Evolutionary conservation across 495 filamentous ascomycete genomes (phyloP).

Genomic region (Zalerion maritima): DNA sequence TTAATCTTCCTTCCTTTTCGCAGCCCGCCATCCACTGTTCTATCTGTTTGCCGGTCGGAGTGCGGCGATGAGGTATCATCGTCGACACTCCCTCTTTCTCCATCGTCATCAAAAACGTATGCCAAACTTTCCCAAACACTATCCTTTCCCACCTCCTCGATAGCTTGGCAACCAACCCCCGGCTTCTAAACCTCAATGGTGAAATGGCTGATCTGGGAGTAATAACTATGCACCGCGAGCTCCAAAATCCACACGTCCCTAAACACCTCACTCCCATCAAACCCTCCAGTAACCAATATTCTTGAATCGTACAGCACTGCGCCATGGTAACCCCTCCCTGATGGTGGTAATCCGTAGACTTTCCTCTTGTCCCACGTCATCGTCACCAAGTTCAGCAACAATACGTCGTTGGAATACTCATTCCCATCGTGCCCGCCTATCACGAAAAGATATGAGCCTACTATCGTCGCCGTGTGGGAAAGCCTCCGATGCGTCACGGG

Average conservation of each 20-base stretch:
- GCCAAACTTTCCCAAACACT: too few species aligned
- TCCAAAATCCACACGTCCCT: conserved; percentile 48
- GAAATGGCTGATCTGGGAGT: conserved; percentile 54
- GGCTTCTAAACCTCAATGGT: conserved; percentile 42
- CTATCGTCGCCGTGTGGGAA: conserved; percentile 49
- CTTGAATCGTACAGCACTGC: conserved; percentile 46
- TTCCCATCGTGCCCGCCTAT: conserved; percentile 52
- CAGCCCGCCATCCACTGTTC: too few species aligned
- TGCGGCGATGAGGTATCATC: too few species aligned
- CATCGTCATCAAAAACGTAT: too few species aligned
- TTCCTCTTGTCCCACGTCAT: conserved; percentile 51
- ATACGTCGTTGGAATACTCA: conserved; percentile 49
- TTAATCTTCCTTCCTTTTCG: too few species aligned
- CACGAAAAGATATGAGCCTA: conserved; percentile 51
- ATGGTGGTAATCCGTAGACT: conserved; percentile 47
- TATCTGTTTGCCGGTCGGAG: too few species aligned
- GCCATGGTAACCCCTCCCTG: conserved; percentile 47
- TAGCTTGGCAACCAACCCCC: neutral
- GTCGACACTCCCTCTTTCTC: too few species aligned
- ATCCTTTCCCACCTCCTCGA: too few species aligned
- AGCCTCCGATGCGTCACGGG: conserved; percentile 41
- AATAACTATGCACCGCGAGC: conserved; percentile 50
- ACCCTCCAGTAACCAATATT: conserved; percentile 45
- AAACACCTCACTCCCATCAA: conserved; percentile 49
- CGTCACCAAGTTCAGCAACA: conserved; percentile 50